Conservation (phyloP, 2,329 filamentous ascomycete genomes). For the Alternaria incomplexa region DNA sequence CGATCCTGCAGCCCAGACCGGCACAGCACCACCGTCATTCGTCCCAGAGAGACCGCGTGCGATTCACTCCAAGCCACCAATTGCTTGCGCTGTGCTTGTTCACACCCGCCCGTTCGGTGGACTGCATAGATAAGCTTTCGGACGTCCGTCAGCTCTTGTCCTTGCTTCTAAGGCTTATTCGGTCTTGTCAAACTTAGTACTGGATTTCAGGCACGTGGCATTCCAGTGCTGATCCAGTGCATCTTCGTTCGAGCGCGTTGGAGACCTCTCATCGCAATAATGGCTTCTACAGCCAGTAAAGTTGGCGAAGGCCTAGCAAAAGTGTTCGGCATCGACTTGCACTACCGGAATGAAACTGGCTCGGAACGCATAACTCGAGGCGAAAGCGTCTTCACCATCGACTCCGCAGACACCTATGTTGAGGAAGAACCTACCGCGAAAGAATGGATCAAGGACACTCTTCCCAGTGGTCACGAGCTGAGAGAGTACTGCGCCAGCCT, state of each 20-base stretch:
- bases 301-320: constrained; percentile 78
- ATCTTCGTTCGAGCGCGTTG: constrained; percentile 4
- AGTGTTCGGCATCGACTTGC: constrained; percentile 79
- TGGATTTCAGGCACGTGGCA: constrained; percentile 19
- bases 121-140: constrained; percentile 35
- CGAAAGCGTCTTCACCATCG: constrained; percentile 78
- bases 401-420: constrained; percentile 76
- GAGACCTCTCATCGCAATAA: constrained; percentile 8
- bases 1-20: neutral
- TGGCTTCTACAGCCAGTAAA: constrained; percentile 56
- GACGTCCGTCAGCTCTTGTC: constrained; percentile 31
- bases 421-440: constrained; percentile 77
- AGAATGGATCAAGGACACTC: constrained; percentile 72
- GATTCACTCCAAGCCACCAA: constrained; percentile 10
- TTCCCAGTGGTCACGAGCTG: constrained; percentile 65
- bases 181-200: constrained; percentile 25
- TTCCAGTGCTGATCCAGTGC: constrained; percentile 11
- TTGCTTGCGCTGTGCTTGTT: constrained; percentile 15
- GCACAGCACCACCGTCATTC: neutral
- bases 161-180: constrained; percentile 32
- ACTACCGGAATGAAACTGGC: constrained; percentile 66
- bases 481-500: constrained; percentile 70
- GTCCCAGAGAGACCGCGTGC: neutral
- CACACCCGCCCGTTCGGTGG: constrained; percentile 13
- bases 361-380: constrained; percentile 72